Evolutionary conservation across 176 grass and related monocot species (phyloP).

Genomic region (Bothriochloa decipiens): DNA sequence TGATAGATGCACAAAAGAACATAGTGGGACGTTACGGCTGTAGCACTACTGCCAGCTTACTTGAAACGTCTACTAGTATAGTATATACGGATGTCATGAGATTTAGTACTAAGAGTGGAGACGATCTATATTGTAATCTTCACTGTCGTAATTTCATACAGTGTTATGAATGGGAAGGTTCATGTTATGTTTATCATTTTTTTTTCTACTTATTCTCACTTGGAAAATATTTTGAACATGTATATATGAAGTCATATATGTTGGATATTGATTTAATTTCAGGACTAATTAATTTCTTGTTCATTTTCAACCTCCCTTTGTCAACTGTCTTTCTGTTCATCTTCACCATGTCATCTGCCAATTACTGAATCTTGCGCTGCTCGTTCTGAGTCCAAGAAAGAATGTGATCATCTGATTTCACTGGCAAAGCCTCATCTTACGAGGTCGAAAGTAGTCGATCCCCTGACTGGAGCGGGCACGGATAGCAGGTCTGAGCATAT

Average conservation of each 20-base stretch:
- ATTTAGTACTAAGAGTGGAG: too few species aligned
- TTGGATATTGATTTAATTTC: neutral
- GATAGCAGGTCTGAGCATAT: slow-evolving; percentile 78
- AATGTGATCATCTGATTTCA: slow-evolving; percentile 85
- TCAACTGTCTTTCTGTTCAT: neutral
- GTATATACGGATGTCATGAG: neutral
- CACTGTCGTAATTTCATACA: too few species aligned
- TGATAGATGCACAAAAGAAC: too few species aligned
- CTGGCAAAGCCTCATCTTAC: slow-evolving; percentile 79
- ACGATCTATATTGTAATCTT: too few species aligned
- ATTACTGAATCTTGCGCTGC: slow-evolving; percentile 20
- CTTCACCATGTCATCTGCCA: neutral
- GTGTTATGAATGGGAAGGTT: too few species aligned
- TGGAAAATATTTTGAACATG: too few species aligned
- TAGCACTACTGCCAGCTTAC: neutral
- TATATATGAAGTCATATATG: too few species aligned
- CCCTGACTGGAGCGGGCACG: slow-evolving; percentile 59
- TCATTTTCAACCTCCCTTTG: neutral
- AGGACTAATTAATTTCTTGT: neutral
- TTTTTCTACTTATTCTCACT: too few species aligned
- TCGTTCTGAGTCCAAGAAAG: slow-evolving; percentile 74
- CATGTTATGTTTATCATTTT: too few species aligned
- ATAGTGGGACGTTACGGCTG: too few species aligned
- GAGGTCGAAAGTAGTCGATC: slow-evolving; percentile 82
- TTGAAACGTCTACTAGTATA: neutral